These are phyloP conservation scores for Trametes cingulata DNA, from an alignment of 768 basidiomycete species.

Conservation along the genomic window DNA sequence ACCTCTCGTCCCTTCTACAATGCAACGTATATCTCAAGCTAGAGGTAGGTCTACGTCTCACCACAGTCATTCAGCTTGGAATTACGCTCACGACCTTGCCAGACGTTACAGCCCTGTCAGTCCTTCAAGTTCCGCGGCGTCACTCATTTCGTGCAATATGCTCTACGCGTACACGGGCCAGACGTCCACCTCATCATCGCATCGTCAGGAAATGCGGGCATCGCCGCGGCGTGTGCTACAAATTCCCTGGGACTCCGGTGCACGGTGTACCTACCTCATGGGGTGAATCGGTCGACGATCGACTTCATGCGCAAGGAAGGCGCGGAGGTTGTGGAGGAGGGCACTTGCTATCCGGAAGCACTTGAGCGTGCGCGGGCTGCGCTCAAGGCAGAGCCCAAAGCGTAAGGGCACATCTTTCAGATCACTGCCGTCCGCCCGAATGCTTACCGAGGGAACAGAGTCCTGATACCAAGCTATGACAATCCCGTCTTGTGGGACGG, in stretches of 20 bases:
- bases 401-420: constrained; percentile 43
- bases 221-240: constrained; percentile 69
- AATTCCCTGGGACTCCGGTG: constrained; percentile 54
- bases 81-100: constrained; percentile 4
- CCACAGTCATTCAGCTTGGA: too few relatives aligned
- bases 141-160: constrained; percentile 59
- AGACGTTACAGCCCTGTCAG: constrained; percentile 73
- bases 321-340: constrained; percentile 56
- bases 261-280: constrained; percentile 66
- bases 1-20: constrained; percentile 54
- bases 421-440: neutral
- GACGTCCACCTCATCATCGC: constrained; percentile 65
- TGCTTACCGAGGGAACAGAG: constrained; percentile 36
- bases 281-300: constrained; percentile 49
- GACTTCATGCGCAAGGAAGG: constrained; percentile 51
- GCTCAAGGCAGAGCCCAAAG: constrained; percentile 46
- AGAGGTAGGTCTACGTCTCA: constrained; percentile 50
- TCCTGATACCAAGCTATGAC: constrained; percentile 74
- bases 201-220: constrained; percentile 75
- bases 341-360: constrained; percentile 60
- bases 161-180: constrained; percentile 52
- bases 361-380: constrained; percentile 48
- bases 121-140: constrained; percentile 81
- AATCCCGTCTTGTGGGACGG: constrained; percentile 72
- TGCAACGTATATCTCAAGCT: constrained; percentile 69